Evolutionary conservation across 495 filamentous ascomycete species (phyloP), one percentile per base, ranked within the genome.

Genomic region (Aspergillus panamensis): DNA sequence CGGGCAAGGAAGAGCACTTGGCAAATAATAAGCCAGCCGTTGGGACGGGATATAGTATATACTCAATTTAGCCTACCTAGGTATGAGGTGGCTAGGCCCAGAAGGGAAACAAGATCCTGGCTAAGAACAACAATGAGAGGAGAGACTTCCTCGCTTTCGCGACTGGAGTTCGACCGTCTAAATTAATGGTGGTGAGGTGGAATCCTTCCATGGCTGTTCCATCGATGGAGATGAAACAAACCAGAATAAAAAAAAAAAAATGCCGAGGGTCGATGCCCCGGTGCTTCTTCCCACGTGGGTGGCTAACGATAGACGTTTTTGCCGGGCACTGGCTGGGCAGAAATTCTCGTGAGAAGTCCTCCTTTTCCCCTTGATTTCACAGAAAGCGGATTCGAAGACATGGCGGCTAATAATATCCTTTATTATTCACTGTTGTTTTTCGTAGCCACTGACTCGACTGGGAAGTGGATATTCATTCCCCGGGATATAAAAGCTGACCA

Each of bases 241-340:
- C 9, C 3, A 52, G 31, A n/a, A 19, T 31, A 19, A 39, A 17
- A 3, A n/a, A n/a, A n/a, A n/a, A n/a, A n/a, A n/a, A n/a, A n/a
- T n/a, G n/a, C n/a, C n/a, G n/a, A n/a, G 32, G 13, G 42, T 40
- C 33, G 45, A 53, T 59, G 1, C 45, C 48, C 61, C 52, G 49
- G 33, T 48, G n/a, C 55, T 51, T 31, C 29, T 31, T 57, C 40
- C 61, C 61, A 63, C 61, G 61, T 63, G 60, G 60, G 51, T 55
- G 29, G 42, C 16, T 45, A 20, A 45, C 42, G 10, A 45, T 19
- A n/a, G 17, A 45, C 10, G 14, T 8, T 10, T 12, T 10, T 8
- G 3, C 3, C 35, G 35, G 35, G 35, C 35, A 39, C 35, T 39
- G 10, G 6, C 35, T n/a, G n/a, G n/a, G n/a, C n/a, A n/a, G n/a